Conservation (phyloP, 805 yeast species). For the Starmerella scarabaei region DNA sequence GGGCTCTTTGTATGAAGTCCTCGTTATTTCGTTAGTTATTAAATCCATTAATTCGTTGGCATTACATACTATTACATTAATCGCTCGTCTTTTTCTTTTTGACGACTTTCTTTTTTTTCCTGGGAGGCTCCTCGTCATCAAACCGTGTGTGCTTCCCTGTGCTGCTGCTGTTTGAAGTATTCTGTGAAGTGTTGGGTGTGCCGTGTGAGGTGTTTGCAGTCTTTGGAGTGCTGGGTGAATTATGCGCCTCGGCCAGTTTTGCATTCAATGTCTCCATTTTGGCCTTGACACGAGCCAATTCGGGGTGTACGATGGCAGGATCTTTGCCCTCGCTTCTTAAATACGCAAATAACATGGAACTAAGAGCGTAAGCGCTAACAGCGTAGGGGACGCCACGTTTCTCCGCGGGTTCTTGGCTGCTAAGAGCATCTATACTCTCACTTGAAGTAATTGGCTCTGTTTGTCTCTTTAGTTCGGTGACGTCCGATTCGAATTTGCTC, state of each 20-base stretch:
- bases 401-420: constrained; percentile 9
- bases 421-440: constrained; percentile 14
- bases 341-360: constrained; percentile 47
- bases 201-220: neutral
- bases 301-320: constrained; percentile 40
- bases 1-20: neutral
- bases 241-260: neutral
- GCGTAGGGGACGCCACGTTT: constrained; percentile 17
- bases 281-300: constrained; percentile 35
- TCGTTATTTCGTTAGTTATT: neutral
- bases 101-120: constrained; percentile 1
- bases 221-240: neutral
- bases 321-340: constrained; percentile 47
- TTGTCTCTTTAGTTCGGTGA: constrained; percentile 13
- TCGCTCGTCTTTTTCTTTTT: constrained; percentile 1
- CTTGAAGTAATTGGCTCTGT: constrained; percentile 14
- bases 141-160: constrained; percentile 18
- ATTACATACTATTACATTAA: neutral
- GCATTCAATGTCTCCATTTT: constrained; percentile 4
- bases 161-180: neutral
- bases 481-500: constrained; percentile 14
- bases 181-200: neutral
- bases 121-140: constrained; percentile 13
- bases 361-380: constrained; percentile 36
- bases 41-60: neutral